These are phyloP conservation scores for Clarireedia homoeocarpa DNA, from an alignment of 2,329 filamentous ascomycete species.

Conservation along the genomic window DNA sequence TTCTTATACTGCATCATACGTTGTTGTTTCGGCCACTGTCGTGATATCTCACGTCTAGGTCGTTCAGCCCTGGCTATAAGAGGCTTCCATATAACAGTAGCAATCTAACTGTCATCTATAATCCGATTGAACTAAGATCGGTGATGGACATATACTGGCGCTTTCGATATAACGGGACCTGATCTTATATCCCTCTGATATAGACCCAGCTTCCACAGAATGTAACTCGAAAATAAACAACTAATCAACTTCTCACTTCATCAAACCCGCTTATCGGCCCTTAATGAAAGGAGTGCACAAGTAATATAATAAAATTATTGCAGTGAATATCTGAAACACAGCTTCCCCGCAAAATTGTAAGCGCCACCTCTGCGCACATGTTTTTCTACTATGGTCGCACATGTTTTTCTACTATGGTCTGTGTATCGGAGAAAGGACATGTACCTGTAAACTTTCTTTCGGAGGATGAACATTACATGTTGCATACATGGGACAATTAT, in stretches of 20 bases:
- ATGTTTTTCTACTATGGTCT: neutral
- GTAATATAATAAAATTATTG: neutral
- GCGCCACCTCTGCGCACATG: neutral
- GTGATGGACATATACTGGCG: neutral
- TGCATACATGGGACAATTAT: too few relatives aligned
- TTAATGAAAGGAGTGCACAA: neutral
- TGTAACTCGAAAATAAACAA: neutral
- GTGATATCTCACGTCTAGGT: neutral
- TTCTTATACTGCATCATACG: neutral
- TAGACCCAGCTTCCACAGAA: neutral
- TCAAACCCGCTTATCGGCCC: neutral
- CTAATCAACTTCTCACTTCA: neutral
- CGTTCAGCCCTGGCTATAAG: neutral
- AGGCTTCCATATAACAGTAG: neutral
- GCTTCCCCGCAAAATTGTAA: conserved; percentile 7
- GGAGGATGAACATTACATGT: too few relatives aligned
- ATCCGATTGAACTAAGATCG: neutral
- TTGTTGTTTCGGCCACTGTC: neutral
- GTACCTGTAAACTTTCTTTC: neutral
- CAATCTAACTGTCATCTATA: neutral
- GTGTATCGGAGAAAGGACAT: neutral
- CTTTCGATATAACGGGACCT: neutral
- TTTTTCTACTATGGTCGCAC: too few relatives aligned
- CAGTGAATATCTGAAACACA: conserved; percentile 1
- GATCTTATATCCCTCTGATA: neutral